These are phyloP conservation scores for Podaxis sp. DNA, from an alignment of 768 basidiomycete genomes.

Conservation along the genomic window DNA sequence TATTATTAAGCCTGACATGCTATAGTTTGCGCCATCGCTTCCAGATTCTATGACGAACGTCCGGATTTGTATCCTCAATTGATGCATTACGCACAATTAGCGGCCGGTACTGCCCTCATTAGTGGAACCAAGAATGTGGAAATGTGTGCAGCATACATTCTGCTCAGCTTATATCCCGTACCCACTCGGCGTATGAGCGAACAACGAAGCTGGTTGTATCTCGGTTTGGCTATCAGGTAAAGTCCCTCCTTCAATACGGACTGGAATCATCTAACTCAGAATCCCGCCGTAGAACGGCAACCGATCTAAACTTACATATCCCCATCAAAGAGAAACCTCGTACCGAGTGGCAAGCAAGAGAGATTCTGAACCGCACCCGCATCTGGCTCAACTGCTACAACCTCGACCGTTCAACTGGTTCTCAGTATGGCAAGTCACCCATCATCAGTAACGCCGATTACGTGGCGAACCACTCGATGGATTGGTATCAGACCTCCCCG, in stretches of 20 bases:
- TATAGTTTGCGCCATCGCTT: conserved; percentile 84
- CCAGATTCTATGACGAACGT: conserved; percentile 73
- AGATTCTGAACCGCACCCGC: conserved; percentile 87
- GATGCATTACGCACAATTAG: conserved; percentile 75
- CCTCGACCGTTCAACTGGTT: conserved; percentile 84
- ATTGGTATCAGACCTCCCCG: conserved; percentile 70
- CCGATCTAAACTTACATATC: conserved; percentile 85
- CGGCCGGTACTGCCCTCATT: conserved; percentile 76
- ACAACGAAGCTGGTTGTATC: conserved; percentile 86
- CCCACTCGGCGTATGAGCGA: conserved; percentile 85
- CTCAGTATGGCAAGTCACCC: conserved; percentile 85
- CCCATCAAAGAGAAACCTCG: conserved; percentile 70
- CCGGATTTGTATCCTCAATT: conserved; percentile 67
- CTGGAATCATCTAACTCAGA: conserved; percentile 15
- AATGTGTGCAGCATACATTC: conserved; percentile 79
- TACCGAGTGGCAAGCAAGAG: conserved; percentile 80
- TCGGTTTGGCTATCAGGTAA: conserved; percentile 85
- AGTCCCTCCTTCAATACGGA: conserved; percentile 11
- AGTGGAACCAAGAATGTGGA: conserved; percentile 81
- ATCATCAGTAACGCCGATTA: conserved; percentile 79
- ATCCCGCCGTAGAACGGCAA: conserved; percentile 62
- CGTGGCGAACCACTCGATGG: conserved; percentile 65
- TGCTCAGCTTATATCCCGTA: conserved; percentile 74
- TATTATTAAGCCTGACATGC: not conserved
- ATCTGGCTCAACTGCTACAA: conserved; percentile 92